Percentiles rank a stretch among this genome's conserved stretches.
Evolutionary conservation across 495 filamentous ascomycete species (phyloP).

Genomic region (Emericellopsis terricola): DNA sequence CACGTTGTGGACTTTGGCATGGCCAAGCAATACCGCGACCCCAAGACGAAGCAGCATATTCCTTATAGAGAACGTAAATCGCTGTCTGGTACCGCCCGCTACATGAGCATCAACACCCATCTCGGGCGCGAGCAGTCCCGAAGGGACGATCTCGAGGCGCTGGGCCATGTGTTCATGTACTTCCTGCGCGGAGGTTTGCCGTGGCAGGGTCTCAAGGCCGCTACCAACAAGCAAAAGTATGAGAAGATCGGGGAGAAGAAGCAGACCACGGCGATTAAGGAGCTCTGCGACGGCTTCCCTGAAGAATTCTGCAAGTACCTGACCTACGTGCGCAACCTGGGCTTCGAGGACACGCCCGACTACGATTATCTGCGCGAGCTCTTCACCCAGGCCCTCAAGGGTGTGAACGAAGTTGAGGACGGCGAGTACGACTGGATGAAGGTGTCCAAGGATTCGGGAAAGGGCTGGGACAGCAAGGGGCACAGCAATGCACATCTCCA

Average conservation of each 20-base stretch:
- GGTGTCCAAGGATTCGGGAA: conserved; percentile 62
- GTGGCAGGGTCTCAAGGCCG: conserved; percentile 97
- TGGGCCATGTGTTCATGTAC: conserved; percentile 99
- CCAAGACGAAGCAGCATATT: conserved; percentile 98
- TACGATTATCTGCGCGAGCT: conserved; percentile 96
- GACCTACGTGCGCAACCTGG: conserved; percentile 90
- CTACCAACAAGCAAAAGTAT: conserved; percentile 99
- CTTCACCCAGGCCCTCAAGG: conserved; percentile 92
- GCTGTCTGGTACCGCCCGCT: conserved; percentile 87
- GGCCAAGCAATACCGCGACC: conserved; percentile 98
- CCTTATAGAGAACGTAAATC: conserved; percentile 97
- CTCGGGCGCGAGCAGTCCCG: conserved; percentile 90
- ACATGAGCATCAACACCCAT: conserved; percentile 99
- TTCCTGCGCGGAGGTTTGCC: conserved; percentile 90
- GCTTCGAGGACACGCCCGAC: conserved; percentile 96
- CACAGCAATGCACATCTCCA: conserved; percentile 67
- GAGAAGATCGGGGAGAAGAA: conserved; percentile 99
- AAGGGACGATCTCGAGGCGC: conserved; percentile 86
- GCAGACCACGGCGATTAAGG: conserved; percentile 91
- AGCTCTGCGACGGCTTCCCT: conserved; percentile 91
- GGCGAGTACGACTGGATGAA: conserved; percentile 99
- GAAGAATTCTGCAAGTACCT: conserved; percentile 97
- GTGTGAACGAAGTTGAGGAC: conserved; percentile 86
- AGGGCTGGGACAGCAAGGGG: conserved; percentile 78
- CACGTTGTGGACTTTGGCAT: conserved; percentile 99